Evolutionary conservation across 176 grass and related monocot genomes (phyloP).

Genomic region (Aegilops bicornis): DNA sequence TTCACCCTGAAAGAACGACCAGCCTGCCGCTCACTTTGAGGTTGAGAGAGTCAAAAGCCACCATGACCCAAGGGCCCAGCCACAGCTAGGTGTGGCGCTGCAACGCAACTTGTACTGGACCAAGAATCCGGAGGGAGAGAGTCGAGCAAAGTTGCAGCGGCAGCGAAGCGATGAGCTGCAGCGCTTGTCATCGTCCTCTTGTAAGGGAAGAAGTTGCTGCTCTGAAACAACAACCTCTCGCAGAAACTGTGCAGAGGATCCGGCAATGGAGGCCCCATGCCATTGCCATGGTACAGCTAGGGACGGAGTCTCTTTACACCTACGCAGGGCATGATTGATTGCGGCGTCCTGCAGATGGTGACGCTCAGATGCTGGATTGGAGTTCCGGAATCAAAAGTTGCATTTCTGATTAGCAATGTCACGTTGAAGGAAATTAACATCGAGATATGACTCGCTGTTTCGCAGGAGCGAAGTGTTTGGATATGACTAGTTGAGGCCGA

Average conservation of each 20-base stretch:
- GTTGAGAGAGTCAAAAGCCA: background rate
- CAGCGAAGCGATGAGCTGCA: background rate
- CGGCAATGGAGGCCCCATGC: slow-evolving; percentile 39
- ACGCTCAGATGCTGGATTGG: background rate
- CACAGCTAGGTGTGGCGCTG: background rate
- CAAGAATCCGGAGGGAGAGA: background rate
- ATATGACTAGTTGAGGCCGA: too few species aligned
- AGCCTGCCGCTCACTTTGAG: background rate
- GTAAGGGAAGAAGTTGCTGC: background rate
- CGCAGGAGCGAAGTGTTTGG: too few species aligned
- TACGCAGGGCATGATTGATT: slow-evolving; percentile 48
- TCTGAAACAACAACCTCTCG: background rate
- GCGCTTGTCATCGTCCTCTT: background rate
- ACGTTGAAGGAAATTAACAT: too few species aligned
- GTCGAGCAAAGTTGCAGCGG: background rate
- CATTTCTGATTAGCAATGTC: background rate
- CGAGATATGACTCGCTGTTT: too few species aligned
- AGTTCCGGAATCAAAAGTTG: background rate
- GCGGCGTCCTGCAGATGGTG: slow-evolving; percentile 2
- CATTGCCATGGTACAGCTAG: slow-evolving; percentile 22
- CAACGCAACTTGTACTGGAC: slow-evolving; percentile 5
- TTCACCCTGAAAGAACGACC: slow-evolving; percentile 13
- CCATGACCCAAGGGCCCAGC: background rate
- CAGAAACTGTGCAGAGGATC: slow-evolving; percentile 31
- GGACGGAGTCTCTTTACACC: slow-evolving; percentile 45